Conservation (phyloP, 1,139 yeast species). For the Blastobotrys proliferans region DNA sequence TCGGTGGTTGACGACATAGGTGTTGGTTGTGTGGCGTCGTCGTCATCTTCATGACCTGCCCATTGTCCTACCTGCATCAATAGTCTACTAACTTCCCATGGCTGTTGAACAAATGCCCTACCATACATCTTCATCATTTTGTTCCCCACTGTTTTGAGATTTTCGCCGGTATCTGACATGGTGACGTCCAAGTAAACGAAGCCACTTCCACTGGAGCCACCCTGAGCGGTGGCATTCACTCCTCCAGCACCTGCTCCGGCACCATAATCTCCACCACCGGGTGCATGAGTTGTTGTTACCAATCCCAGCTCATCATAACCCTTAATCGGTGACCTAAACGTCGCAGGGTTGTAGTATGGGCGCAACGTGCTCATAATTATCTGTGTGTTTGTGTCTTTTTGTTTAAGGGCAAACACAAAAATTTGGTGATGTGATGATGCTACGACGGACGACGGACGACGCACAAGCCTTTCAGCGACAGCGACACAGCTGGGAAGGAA, state of each 20-base stretch:
- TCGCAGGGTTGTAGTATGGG: conserved; percentile 70
- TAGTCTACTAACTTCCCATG: conserved; percentile 79
- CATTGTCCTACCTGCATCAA: conserved; percentile 72
- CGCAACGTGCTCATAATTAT: conserved; percentile 33
- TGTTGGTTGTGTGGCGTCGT: conserved; percentile 9
- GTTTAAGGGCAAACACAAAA: not conserved
- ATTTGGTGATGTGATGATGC: not conserved
- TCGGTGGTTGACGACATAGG: not conserved
- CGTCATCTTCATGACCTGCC: conserved; percentile 10
- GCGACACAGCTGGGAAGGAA: no score
- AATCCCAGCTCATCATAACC: conserved; percentile 55
- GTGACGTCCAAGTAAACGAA: conserved; percentile 16
- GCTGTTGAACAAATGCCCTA: conserved; percentile 70
- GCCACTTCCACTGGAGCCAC: not conserved
- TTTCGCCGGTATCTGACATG: conserved; percentile 17
- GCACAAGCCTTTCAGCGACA: no score
- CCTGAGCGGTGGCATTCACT: conserved; percentile 37
- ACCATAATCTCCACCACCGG: conserved; percentile 36
- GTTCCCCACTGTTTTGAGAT: conserved; percentile 38
- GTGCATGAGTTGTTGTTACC: conserved; percentile 7
- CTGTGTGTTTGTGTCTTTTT: not conserved
- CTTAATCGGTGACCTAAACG: conserved; percentile 47
- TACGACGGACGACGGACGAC: no score
- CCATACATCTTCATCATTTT: conserved; percentile 66
- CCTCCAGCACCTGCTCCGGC: conserved; percentile 40